Evolutionary conservation across 129 eudicot species (phyloP).

Genomic region (Artemisia argyi): DNA sequence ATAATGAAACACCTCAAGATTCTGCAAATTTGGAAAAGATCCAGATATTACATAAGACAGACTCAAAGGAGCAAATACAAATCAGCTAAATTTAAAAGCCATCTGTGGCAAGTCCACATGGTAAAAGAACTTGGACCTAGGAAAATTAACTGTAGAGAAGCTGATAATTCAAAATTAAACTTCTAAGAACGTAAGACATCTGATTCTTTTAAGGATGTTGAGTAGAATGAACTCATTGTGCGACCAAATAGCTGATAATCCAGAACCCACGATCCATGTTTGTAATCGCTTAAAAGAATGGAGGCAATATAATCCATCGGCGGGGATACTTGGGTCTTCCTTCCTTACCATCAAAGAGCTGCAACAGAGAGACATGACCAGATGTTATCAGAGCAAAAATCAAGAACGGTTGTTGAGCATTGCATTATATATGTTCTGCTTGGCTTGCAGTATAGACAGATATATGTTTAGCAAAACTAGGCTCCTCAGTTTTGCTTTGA

Average conservation of each 20-base stretch:
- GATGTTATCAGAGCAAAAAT: slow-evolving; percentile 9
- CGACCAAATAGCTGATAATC: slow-evolving; percentile 13
- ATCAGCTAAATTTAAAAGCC: slow-evolving; percentile 12
- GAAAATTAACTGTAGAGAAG: slow-evolving; percentile 1
- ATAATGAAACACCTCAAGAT: slow-evolving; percentile 25
- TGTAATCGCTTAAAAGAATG: slow-evolving; percentile 57
- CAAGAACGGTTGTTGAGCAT: background rate
- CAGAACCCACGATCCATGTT: slow-evolving; percentile 12
- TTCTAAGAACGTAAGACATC: slow-evolving; percentile 12
- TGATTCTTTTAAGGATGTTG: background rate
- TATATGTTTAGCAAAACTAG: background rate
- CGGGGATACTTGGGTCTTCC: slow-evolving; percentile 95
- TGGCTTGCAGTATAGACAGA: background rate
- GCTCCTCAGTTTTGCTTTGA: background rate
- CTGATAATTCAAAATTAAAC: slow-evolving; percentile 18
- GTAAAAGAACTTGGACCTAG: slow-evolving; percentile 13
- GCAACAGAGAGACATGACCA: slow-evolving; percentile 23
- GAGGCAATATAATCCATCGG: slow-evolving; percentile 96
- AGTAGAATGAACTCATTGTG: slow-evolving; percentile 25
- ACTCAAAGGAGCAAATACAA: slow-evolving; percentile 26
- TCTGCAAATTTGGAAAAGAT: slow-evolving; percentile 8
- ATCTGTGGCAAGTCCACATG: slow-evolving; percentile 26
- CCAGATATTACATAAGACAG: slow-evolving; percentile 5
- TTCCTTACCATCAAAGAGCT: slow-evolving; percentile 97
- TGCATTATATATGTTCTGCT: background rate